phyloP scores from a whole-genome alignment of 306 rosid genomes.

The Ceratonia siliqua region DNA sequence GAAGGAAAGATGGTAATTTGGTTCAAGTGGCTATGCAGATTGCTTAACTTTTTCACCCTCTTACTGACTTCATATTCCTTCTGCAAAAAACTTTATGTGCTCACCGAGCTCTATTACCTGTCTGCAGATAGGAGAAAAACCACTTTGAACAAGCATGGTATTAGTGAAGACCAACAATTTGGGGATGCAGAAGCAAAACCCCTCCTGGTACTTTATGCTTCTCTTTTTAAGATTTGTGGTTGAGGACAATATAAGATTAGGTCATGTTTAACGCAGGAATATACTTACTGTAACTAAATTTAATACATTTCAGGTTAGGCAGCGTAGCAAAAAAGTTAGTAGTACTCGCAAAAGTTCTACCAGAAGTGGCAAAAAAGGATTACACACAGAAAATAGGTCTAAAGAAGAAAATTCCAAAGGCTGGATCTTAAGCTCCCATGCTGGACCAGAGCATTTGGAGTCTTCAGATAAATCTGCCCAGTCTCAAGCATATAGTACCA shows the following conservation, averaged over 20 bases:
- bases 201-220: conserved; percentile 35
- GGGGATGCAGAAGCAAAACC: conserved; percentile 39
- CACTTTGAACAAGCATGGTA: not conserved
- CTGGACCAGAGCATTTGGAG: conserved; percentile 34
- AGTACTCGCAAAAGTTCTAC: conserved; percentile 32
- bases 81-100: not conserved
- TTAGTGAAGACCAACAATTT: conserved; percentile 12
- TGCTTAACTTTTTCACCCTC: not conserved
- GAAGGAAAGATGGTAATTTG: not conserved
- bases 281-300: conserved; percentile 5
- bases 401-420: conserved; percentile 36
- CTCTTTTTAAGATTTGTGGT: not conserved
- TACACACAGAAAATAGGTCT: conserved; percentile 18
- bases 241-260: not conserved
- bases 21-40: not conserved
- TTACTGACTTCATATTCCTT: not conserved
- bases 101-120: not conserved
- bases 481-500: not conserved
- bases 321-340: conserved; percentile 29
- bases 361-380: conserved; percentile 34
- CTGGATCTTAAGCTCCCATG: conserved; percentile 41
- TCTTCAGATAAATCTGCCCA: conserved; percentile 32
- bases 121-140: conserved; percentile 20
- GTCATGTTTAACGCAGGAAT: too few relatives aligned
- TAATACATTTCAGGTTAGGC: conserved; percentile 40